Base-by-base conservation (phyloP, 2,329 filamentous ascomycete species). In the Cladosporium austrohemisphaericum region DNA sequence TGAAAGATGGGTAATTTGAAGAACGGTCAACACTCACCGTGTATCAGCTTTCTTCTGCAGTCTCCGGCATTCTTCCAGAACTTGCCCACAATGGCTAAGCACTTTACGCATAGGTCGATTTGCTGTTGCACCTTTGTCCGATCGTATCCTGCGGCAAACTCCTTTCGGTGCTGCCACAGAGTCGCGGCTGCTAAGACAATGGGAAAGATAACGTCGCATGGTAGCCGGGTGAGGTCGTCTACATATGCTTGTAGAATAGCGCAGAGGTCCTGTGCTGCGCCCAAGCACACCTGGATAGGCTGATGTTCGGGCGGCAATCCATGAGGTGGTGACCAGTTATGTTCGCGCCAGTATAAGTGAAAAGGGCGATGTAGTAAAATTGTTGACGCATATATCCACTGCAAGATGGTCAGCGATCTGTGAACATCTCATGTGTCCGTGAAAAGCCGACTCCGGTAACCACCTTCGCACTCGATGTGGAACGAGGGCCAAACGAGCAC, bases 151-250 rank as follows among this genome's bases (percentile, higher is more conserved):
- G 32, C 25, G 6, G 3, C 35, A 18, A 31, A 26, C 10, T 47
- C 44, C 23, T 16, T 23, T 2, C 33, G 25, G n/a, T 38, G 26
- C 31, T 47, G 44, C 44, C 44, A 47, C 14, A 47, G n/a, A 5
- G 44, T 47, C 16, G 33, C 44, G 14, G 44, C 44, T 9, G 25
- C 44, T 14, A 47, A 23, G 4, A 47, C 44, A 20, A 47, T 38
- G 1, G 44, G 44, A 31, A 47, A 47, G 8, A 47, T 47, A 25
- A 47, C 26, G 29, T 47, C 44, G 33, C 32, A 36, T n/a, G 44
- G 44, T 19, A 47, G 16, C 25, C 33, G 44, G n/a, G 20, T 19
- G 13, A 47, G 44, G n/a, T 47, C 44, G 11, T 47, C 44, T 11
- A 47, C 44, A 20, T 47, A 47, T 10, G 26, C 32, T 2, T 33